A percentile compares a stretch with the other conserved stretches of the same genome.
These are phyloP conservation scores for Schizophyllum commune DNA, from an alignment of 1,284 basidiomycete species.

Conservation along the genomic window DNA sequence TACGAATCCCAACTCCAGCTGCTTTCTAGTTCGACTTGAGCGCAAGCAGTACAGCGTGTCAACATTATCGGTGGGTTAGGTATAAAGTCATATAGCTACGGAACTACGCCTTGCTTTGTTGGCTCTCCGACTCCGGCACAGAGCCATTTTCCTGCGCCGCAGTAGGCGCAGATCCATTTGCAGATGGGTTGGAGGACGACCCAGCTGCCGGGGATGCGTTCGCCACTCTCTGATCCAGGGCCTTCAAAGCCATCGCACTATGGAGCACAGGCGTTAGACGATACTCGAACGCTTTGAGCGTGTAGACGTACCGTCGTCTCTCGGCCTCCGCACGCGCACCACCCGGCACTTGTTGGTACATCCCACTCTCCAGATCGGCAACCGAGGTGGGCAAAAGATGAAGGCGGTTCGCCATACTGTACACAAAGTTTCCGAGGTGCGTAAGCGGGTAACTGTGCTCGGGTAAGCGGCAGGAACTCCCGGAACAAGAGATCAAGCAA, in stretches of 20 bases:
- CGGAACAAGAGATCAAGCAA: constrained; percentile 7
- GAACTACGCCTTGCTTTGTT: not conserved
- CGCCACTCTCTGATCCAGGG: constrained; percentile 88
- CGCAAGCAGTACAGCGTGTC: not conserved
- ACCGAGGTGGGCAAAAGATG: constrained; percentile 68
- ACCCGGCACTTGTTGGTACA: constrained; percentile 73
- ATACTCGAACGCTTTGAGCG: constrained; percentile 4
- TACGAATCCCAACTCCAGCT: too few relatives aligned
- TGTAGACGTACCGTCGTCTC: constrained; percentile 60
- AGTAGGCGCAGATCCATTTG: not conserved
- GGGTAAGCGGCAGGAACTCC: constrained; percentile 4
- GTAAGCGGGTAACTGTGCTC: constrained; percentile 54
- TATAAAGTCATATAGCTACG: not conserved
- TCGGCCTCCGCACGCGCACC: constrained; percentile 92
- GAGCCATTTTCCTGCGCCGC: not conserved
- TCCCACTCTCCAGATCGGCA: constrained; percentile 63
- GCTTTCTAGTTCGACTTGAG: too few relatives aligned
- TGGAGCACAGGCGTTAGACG: not conserved
- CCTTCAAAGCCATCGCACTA: constrained; percentile 90
- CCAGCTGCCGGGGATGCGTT: constrained; percentile 42
- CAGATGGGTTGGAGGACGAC: constrained; percentile 14
- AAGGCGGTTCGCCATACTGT: constrained; percentile 65
- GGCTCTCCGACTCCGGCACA: not conserved
- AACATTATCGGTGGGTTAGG: not conserved
- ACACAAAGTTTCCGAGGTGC: constrained; percentile 60